Evolutionary conservation across 106 monocot species (phyloP).

Genomic region (Chionographis japonica): DNA sequence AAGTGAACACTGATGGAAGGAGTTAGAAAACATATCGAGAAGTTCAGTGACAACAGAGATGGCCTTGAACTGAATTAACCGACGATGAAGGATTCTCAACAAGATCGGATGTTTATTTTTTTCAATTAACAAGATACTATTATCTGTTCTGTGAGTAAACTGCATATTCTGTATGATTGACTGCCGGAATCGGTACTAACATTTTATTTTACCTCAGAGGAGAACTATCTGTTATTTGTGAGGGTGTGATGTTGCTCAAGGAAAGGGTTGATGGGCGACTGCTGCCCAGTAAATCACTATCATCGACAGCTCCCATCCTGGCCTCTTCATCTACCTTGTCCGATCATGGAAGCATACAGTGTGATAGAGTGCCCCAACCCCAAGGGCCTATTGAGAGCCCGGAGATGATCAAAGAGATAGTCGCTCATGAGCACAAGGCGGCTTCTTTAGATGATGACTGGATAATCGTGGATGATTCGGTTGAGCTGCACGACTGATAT

Average conservation of each 20-base stretch:
- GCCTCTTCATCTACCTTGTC: slow-evolving; percentile 21
- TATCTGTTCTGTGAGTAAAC: too few species aligned
- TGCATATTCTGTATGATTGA: too few species aligned
- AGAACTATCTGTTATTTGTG: slow-evolving; percentile 73
- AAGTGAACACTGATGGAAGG: too few species aligned
- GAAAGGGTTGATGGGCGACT: slow-evolving; percentile 44
- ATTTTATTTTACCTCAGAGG: slow-evolving; percentile 41
- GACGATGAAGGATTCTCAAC: too few species aligned
- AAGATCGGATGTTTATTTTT: too few species aligned
- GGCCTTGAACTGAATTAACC: too few species aligned
- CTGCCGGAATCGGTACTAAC: background rate
- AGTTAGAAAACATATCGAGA: too few species aligned
- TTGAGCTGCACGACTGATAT: too few species aligned
- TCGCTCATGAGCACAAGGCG: background rate
- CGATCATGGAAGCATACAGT: slow-evolving; percentile 3
- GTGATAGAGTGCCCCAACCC: background rate
- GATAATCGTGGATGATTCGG: slow-evolving; percentile 3
- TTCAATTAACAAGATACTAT: too few species aligned
- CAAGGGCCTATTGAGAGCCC: background rate
- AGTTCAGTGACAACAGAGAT: too few species aligned
- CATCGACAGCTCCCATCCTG: slow-evolving; percentile 16
- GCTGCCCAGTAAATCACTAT: slow-evolving; percentile 27
- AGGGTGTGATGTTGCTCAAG: slow-evolving; percentile 62
- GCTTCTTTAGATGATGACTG: slow-evolving; percentile 6
- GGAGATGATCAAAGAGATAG: background rate